Percentiles rank a stretch among this genome's conserved stretches.
These are phyloP conservation scores for Boletus sp. DNA, from an alignment of 768 basidiomycete genomes.

Conservation along the genomic window DNA sequence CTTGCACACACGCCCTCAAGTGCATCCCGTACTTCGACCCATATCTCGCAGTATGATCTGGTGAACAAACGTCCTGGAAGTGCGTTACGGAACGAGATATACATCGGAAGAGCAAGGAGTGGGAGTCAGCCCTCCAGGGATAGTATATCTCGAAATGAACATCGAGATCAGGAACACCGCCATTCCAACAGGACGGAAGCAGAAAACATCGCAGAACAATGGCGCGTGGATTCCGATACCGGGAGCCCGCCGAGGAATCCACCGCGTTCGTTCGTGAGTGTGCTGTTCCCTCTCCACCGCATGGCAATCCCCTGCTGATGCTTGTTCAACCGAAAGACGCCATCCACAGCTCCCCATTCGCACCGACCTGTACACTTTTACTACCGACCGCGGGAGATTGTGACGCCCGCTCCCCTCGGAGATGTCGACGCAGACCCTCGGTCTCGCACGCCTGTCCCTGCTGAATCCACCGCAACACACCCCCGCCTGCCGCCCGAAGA, in stretches of 20 bases:
- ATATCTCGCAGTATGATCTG: constrained; percentile 32
- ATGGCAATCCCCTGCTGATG: constrained; percentile 5
- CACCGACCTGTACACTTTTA: constrained; percentile 13
- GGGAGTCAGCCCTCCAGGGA: constrained; percentile 25
- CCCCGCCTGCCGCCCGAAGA: constrained; percentile 4
- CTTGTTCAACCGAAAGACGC: constrained; percentile 13
- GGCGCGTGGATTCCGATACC: constrained; percentile 30
- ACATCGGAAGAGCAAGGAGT: constrained; percentile 18
- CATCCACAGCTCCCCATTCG: constrained; percentile 9
- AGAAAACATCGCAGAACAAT: constrained; percentile 29
- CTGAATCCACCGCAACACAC: constrained; percentile 2
- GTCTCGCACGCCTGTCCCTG: constrained; percentile 13
- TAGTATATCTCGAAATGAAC: constrained; percentile 18
- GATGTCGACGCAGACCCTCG: constrained; percentile 18
- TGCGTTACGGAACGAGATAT: constrained; percentile 27
- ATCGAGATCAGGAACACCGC: constrained; percentile 13
- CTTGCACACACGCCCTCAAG: constrained; percentile 21
- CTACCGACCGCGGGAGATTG: constrained; percentile 33
- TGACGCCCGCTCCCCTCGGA: constrained; percentile 25
- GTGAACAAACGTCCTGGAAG: constrained; percentile 26
- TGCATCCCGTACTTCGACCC: constrained; percentile 29
- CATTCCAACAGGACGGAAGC: constrained; percentile 24
- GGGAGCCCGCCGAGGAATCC: constrained; percentile 15
- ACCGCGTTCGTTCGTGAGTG: constrained; percentile 24
- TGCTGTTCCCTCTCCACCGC: background rate